These are phyloP conservation scores for Nemania sp. DNA, from an alignment of 2,329 filamentous ascomycete species.

Conservation along the genomic window DNA sequence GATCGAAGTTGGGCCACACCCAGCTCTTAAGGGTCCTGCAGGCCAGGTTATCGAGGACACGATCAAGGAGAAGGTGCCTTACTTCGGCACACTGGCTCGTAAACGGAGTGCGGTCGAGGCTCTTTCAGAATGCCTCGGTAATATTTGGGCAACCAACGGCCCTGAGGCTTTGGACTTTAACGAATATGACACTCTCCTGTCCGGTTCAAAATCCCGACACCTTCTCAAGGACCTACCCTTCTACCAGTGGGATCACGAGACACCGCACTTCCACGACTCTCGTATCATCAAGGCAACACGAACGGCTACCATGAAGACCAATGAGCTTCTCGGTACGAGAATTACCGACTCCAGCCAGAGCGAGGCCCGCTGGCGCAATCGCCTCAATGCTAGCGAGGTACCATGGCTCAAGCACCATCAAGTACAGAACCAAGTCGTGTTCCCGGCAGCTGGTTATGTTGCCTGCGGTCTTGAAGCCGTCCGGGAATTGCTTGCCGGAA, in stretches of 20 bases:
- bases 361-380: neutral
- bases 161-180: conserved; percentile 8
- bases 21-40: neutral
- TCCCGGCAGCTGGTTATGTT: conserved; percentile 14
- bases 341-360: too few relatives aligned
- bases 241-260: neutral
- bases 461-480: conserved; percentile 8
- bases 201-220: conserved; percentile 4
- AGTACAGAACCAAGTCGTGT: conserved; percentile 11
- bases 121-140: conserved; percentile 20
- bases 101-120: neutral
- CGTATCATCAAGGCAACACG: neutral
- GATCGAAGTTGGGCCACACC: conserved; percentile 4
- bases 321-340: neutral
- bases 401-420: conserved; percentile 9
- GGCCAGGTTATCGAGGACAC: neutral
- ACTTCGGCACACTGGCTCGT: neutral
- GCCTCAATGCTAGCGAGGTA: neutral
- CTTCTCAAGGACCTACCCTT: neutral
- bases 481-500: too few relatives aligned
- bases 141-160: neutral
- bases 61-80: neutral
- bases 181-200: too few relatives aligned
- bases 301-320: neutral
- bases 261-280: neutral